phyloP scores from a whole-genome alignment of 352 stramenopile species.

The Pythium sukuiense region DNA sequence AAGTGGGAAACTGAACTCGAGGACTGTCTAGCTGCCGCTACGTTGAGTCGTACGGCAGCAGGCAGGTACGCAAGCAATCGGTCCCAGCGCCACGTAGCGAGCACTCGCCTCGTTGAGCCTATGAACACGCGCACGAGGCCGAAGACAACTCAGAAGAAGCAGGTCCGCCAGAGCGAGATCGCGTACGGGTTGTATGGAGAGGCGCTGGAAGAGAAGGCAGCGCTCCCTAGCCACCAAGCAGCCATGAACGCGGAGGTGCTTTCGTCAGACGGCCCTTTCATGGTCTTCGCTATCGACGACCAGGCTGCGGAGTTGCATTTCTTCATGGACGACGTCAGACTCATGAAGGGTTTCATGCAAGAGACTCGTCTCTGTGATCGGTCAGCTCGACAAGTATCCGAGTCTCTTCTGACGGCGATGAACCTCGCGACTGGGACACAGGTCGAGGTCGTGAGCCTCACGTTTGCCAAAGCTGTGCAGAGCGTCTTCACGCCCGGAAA shows the following conservation, averaged over 20 bases:
- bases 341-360: conserved; percentile 60
- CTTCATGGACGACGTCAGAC: conserved; percentile 76
- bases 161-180: conserved; percentile 84
- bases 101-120: conserved; percentile 40
- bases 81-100: conserved; percentile 59
- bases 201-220: conserved; percentile 11
- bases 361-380: conserved; percentile 62
- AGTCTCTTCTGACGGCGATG: conserved; percentile 30
- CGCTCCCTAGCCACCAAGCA: conserved; percentile 33
- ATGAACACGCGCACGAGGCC: conserved; percentile 57
- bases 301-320: conserved; percentile 78
- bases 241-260: conserved; percentile 51
- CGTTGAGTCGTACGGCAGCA: conserved; percentile 28
- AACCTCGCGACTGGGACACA: conserved; percentile 25
- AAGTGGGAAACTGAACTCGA: conserved; percentile 87
- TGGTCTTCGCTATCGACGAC: conserved; percentile 77
- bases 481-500: conserved; percentile 33
- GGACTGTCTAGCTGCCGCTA: conserved; percentile 47
- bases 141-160: conserved; percentile 52
- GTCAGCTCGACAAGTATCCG: conserved; percentile 36
- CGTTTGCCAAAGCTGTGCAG: conserved; percentile 57
- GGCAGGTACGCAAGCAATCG: conserved; percentile 29
- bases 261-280: conserved; percentile 69
- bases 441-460: conserved; percentile 39
- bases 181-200: conserved; percentile 40